These are phyloP conservation scores for Fusarium napiforme DNA, from an alignment of 2,329 filamentous ascomycete genomes.

Conservation along the genomic window DNA sequence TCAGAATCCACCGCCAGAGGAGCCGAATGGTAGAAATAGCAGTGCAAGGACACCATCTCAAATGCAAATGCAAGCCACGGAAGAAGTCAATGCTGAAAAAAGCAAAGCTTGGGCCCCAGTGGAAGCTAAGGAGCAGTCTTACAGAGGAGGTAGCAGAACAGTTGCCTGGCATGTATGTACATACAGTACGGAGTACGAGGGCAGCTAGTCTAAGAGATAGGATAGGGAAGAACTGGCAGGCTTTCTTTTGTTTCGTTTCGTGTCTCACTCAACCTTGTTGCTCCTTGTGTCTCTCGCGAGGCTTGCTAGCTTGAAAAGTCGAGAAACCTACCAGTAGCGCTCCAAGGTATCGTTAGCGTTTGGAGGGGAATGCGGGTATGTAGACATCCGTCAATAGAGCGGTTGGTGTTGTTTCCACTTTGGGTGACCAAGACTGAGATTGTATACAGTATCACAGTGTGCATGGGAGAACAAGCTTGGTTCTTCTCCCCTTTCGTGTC, in stretches of 20 bases:
- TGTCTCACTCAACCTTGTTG: constrained; percentile 31
- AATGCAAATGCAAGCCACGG: constrained; percentile 14
- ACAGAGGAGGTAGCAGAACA: not conserved
- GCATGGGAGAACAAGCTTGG: not conserved
- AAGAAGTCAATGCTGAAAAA: constrained; percentile 1
- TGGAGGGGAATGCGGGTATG: constrained; percentile 29
- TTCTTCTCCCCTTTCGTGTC: not conserved
- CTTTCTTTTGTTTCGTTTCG: constrained; percentile 29
- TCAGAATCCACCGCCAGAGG: constrained; percentile 6
- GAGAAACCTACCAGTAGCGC: not conserved
- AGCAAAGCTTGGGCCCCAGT: not conserved
- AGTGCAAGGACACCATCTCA: constrained; percentile 2
- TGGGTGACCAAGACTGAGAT: constrained; percentile 8
- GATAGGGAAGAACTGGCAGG: not conserved
- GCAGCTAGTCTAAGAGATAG: not conserved
- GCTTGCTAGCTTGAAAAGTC: constrained; percentile 30
- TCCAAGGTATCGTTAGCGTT: constrained; percentile 8
- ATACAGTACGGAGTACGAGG: not conserved
- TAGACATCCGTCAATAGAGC: constrained; percentile 18
- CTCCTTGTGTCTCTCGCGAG: constrained; percentile 12
- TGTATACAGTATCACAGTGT: constrained; percentile 28
- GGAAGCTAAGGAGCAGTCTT: not conserved
- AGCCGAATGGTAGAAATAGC: not conserved
- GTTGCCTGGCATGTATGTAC: not conserved
- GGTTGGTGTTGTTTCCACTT: constrained; percentile 6